Evolutionary conservation across 768 basidiomycete species (phyloP).

Genomic region (Lentinula sp.): DNA sequence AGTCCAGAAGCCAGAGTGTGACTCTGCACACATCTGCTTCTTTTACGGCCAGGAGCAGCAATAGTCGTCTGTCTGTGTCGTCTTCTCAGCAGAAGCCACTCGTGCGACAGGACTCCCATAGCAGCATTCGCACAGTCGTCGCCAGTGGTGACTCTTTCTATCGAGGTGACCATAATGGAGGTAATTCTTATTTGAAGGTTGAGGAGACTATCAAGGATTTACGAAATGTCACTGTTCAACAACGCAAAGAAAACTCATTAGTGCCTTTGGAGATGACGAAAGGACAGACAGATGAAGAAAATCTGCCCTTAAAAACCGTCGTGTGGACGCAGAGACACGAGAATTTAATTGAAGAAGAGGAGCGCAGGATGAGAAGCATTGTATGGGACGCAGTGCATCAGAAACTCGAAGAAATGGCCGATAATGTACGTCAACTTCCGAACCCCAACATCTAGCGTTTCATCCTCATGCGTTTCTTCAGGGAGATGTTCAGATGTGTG

Average conservation of each 20-base stretch:
- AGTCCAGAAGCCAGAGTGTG: slow-evolving; percentile 56
- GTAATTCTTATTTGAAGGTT: slow-evolving; percentile 11
- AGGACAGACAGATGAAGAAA: slow-evolving; percentile 11
- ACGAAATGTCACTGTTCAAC: slow-evolving; percentile 14
- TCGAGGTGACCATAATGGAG: slow-evolving; percentile 20
- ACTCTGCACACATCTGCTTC: slow-evolving; percentile 31
- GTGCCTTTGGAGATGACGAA: slow-evolving; percentile 23
- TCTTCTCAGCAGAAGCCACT: slow-evolving; percentile 18
- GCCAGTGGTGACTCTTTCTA: slow-evolving; percentile 40
- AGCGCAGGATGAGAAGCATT: slow-evolving; percentile 42
- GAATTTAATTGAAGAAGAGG: slow-evolving; percentile 42
- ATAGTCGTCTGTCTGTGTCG: slow-evolving; percentile 34
- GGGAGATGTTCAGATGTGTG: slow-evolving; percentile 81
- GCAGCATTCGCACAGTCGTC: slow-evolving; percentile 68
- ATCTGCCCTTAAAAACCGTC: slow-evolving; percentile 3
- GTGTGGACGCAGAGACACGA: slow-evolving; percentile 29
- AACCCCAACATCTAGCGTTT: background rate
- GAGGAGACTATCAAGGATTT: slow-evolving; percentile 25
- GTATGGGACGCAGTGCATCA: slow-evolving; percentile 53
- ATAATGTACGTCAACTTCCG: slow-evolving; percentile 36
- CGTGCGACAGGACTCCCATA: slow-evolving; percentile 47
- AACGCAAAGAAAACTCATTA: slow-evolving; percentile 21
- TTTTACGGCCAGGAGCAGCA: slow-evolving; percentile 28
- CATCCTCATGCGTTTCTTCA: slow-evolving; percentile 19
- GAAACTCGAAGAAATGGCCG: slow-evolving; percentile 54